Conservation (phyloP, 2,329 filamentous ascomycete species). For the Monilinia laxa region DNA sequence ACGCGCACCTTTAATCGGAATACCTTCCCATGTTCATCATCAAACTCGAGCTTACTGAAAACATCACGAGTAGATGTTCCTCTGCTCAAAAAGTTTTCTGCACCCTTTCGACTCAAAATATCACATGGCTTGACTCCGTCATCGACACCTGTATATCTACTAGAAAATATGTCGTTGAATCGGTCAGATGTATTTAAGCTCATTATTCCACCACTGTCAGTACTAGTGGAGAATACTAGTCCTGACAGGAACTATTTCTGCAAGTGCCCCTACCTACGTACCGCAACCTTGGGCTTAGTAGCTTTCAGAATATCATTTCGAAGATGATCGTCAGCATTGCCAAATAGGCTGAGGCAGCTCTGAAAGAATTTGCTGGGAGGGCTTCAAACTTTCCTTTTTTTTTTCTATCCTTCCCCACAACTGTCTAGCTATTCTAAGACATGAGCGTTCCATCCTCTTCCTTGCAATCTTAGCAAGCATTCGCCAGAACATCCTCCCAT, state of each 20-base stretch:
- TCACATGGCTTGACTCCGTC: too few relatives aligned
- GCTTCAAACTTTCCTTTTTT: neutral
- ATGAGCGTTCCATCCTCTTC: neutral
- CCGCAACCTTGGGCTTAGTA: constrained; percentile 49
- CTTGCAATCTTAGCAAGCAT: neutral
- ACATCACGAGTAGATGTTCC: neutral
- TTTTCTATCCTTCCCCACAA: too few relatives aligned
- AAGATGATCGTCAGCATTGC: constrained; percentile 25
- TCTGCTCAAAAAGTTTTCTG: too few relatives aligned
- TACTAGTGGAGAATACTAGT: neutral
- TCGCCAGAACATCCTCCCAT: too few relatives aligned
- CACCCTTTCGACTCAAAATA: too few relatives aligned
- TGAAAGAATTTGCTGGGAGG: constrained; percentile 26
- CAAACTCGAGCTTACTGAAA: neutral
- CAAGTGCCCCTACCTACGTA: constrained; percentile 51
- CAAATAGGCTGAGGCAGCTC: constrained; percentile 28
- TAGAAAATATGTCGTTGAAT: constrained; percentile 12
- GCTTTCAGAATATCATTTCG: constrained; percentile 33
- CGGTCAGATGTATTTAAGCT: constrained; percentile 10
- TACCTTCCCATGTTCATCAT: neutral
- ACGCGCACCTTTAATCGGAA: neutral
- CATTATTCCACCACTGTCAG: constrained; percentile 6
- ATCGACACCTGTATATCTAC: neutral
- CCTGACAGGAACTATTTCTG: constrained; percentile 4
- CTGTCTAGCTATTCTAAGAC: too few relatives aligned